phyloP scores from a whole-genome alignment of 805 yeast species.

The Candida sphagnicola region DNA sequence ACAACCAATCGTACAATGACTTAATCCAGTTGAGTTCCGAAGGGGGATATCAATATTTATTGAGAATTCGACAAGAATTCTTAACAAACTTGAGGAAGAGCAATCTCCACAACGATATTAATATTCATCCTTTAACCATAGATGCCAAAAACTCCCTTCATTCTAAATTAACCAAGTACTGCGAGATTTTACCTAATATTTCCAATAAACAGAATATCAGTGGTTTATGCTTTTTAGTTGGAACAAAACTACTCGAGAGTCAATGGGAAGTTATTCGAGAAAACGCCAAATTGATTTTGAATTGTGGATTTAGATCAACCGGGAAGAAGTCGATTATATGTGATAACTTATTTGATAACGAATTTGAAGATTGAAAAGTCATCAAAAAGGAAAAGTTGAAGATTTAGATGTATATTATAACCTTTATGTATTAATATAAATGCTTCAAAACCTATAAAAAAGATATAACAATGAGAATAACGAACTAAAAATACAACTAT shows the following conservation, averaged over 20 bases:
- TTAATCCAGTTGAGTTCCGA: constrained; percentile 28
- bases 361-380: constrained; percentile 8
- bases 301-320: constrained; percentile 38
- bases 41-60: constrained; percentile 33
- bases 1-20: constrained; percentile 17
- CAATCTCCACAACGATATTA: constrained; percentile 18
- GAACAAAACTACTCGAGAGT: constrained; percentile 30
- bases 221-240: constrained; percentile 40
- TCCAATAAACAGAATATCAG: constrained; percentile 34
- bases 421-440: constrained; percentile 1
- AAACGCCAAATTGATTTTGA: constrained; percentile 37
- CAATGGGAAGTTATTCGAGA: constrained; percentile 43
- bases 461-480: constrained; percentile 5
- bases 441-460: constrained; percentile 1
- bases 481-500: constrained; percentile 7
- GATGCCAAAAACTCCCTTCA: constrained; percentile 16
- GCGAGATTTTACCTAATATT: constrained; percentile 29
- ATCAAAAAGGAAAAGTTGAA: neutral
- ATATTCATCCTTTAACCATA: constrained; percentile 18
- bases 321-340: constrained; percentile 35
- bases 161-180: constrained; percentile 28
- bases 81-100: constrained; percentile 19
- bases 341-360: constrained; percentile 29
- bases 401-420: neutral
- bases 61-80: constrained; percentile 33